These are phyloP conservation scores for Senecio squalidus DNA, from an alignment of 140 eudicot genomes.

Conservation along the genomic window DNA sequence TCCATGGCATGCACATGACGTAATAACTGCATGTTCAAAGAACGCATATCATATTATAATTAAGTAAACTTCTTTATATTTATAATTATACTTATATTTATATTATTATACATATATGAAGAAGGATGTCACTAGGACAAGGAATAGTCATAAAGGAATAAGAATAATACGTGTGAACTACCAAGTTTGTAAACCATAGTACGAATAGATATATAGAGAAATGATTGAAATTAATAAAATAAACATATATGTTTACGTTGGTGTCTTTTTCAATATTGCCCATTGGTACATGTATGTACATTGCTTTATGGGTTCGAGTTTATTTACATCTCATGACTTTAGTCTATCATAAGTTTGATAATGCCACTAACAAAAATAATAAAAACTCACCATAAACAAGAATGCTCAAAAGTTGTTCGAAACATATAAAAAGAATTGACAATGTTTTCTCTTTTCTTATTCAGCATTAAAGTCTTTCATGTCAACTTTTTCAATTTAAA, in stretches of 20 bases:
- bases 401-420: no score
- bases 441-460: no score
- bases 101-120: neutral
- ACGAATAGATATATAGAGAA: neutral
- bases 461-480: no score
- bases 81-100: neutral
- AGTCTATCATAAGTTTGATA: no score
- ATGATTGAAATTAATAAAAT: neutral
- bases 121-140: neutral
- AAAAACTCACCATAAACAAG: no score
- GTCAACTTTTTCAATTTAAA: no score
- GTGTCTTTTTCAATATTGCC: neutral
- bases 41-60: slow-evolving; percentile 5
- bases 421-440: no score
- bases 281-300: no score
- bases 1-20: slow-evolving; percentile 15
- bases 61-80: slow-evolving; percentile 2
- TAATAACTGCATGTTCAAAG: neutral
- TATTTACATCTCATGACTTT: no score
- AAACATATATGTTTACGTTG: neutral
- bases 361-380: no score
- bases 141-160: slow-evolving; percentile 12
- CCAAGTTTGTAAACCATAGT: slow-evolving; percentile 2
- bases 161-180: slow-evolving; percentile 9
- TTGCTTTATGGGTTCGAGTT: neutral